Evolutionary conservation across 2,329 filamentous ascomycete species (phyloP).

Genomic region (Elsinoe necatrix): DNA sequence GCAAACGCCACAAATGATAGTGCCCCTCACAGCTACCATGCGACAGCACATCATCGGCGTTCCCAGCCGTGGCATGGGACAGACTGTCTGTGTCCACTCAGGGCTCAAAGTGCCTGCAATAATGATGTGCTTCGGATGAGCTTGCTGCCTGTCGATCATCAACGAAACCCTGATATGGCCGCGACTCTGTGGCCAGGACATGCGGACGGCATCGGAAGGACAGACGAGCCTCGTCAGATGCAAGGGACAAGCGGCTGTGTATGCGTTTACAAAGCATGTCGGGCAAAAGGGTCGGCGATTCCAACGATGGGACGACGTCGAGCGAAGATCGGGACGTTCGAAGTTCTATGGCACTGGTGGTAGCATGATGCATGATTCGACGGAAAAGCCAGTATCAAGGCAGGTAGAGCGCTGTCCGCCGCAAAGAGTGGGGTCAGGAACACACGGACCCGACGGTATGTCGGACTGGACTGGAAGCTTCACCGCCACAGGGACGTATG

Average conservation of each 20-base stretch:
- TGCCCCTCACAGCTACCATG: neutral
- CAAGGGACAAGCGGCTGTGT: neutral
- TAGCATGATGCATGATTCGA: neutral
- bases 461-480: neutral
- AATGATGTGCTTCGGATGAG: neutral
- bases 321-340: neutral
- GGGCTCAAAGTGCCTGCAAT: neutral
- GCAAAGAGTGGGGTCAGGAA: neutral
- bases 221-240: neutral
- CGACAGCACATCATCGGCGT: neutral
- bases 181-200: neutral
- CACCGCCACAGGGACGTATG: slow-evolving; percentile 1
- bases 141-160: slow-evolving; percentile 10
- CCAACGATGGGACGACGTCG: neutral
- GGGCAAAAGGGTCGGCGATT: neutral
- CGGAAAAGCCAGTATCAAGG: neutral
- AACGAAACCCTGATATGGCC: neutral
- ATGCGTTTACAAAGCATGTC: neutral
- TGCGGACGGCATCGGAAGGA: neutral
- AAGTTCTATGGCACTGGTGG: neutral
- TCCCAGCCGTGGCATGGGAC: neutral
- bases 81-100: neutral
- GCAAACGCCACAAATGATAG: neutral
- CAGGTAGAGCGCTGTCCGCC: neutral
- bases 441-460: neutral